Conservation (phyloP, 2,329 filamentous ascomycete genomes). For the Paraconiothyrium brasiliense region DNA sequence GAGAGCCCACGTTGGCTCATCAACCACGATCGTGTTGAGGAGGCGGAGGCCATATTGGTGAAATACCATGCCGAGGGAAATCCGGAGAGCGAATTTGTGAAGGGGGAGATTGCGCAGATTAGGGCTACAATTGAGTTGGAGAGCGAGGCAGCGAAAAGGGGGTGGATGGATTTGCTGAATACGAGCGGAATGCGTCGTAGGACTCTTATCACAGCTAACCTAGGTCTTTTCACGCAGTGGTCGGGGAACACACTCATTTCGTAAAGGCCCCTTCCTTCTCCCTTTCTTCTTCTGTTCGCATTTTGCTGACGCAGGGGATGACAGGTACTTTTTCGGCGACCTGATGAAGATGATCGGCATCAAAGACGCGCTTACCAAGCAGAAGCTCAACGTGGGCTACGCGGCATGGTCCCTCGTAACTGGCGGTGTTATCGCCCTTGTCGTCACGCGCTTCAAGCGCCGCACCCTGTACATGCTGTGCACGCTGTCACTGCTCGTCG, state of each 20-base stretch:
- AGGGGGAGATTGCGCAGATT: conserved; percentile 72
- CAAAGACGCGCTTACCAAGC: conserved; percentile 45
- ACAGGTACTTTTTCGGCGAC: conserved; percentile 66
- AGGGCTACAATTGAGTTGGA: conserved; percentile 68
- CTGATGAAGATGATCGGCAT: conserved; percentile 69
- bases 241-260: conserved; percentile 69
- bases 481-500: conserved; percentile 38
- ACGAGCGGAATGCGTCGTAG: conserved; percentile 71
- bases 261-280: conserved; percentile 12
- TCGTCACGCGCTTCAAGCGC: conserved; percentile 63
- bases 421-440: conserved; percentile 62
- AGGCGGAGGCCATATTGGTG: conserved; percentile 67
- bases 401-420: conserved; percentile 67
- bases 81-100: conserved; percentile 65
- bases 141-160: conserved; percentile 57
- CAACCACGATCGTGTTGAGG: conserved; percentile 67
- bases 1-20: conserved; percentile 72
- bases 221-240: conserved; percentile 73
- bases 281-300: not conserved
- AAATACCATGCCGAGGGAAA: conserved; percentile 71
- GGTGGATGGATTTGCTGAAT: conserved; percentile 66
- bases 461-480: conserved; percentile 62
- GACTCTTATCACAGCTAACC: conserved; percentile 66
- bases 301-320: not conserved
- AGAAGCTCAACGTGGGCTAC: conserved; percentile 61